These are phyloP conservation scores for Ampelomyces quisqualis DNA, from an alignment of 2,329 filamentous ascomycete genomes.

Conservation along the genomic window DNA sequence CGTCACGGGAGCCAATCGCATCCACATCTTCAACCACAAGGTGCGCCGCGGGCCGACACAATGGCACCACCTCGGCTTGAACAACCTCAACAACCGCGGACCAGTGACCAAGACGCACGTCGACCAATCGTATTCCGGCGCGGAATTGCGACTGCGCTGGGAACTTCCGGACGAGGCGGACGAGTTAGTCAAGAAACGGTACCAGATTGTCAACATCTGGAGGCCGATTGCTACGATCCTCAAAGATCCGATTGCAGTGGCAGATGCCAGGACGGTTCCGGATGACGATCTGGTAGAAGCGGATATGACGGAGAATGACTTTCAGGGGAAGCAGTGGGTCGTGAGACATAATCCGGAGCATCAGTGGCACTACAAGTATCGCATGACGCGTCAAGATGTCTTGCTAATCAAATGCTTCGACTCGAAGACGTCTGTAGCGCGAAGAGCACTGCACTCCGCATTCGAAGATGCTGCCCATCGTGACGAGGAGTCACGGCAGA, in stretches of 20 bases:
- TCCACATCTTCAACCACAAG: conserved; percentile 64
- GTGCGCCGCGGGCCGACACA: conserved; percentile 49
- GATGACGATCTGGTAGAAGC: conserved; percentile 26
- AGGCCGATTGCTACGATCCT: conserved; percentile 28
- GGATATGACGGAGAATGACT: conserved; percentile 23
- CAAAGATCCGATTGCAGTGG: conserved; percentile 33
- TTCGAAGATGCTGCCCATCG: conserved; percentile 22
- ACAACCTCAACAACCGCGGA: conserved; percentile 37
- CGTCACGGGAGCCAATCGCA: conserved; percentile 56
- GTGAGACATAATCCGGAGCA: conserved; percentile 22
- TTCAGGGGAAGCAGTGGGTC: conserved; percentile 24
- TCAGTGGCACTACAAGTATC: conserved; percentile 24
- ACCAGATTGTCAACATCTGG: conserved; percentile 36
- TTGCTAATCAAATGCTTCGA: conserved; percentile 33
- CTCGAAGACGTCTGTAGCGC: conserved; percentile 17
- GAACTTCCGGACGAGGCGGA: conserved; percentile 23
- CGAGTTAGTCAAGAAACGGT: conserved; percentile 24
- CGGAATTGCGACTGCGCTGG: conserved; percentile 18
- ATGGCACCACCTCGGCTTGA: conserved; percentile 32
- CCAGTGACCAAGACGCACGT: conserved; percentile 57
- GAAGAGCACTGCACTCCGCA: conserved; percentile 25
- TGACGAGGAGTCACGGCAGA: conserved; percentile 19
- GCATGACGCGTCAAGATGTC: conserved; percentile 24
- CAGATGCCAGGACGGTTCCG: conserved; percentile 23
- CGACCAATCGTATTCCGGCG: conserved; percentile 42